Evolutionary conservation across 2,329 filamentous ascomycete genomes (phyloP).

Genomic region (Aspergillus hiratsukae): DNA sequence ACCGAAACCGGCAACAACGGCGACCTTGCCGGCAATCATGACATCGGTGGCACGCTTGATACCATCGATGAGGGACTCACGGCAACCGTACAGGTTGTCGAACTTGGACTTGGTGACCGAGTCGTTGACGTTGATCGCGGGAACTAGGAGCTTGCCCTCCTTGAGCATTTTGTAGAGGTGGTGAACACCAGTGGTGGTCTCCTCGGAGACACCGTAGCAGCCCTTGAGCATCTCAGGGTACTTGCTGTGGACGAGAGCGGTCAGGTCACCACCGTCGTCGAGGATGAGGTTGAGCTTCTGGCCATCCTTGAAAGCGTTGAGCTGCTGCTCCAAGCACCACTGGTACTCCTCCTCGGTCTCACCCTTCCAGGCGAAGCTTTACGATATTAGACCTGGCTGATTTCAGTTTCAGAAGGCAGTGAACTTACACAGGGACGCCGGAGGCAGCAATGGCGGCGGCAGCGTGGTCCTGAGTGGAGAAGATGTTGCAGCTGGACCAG

Average conservation of each 20-base stretch:
- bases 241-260: slow-evolving; percentile 92
- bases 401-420: slow-evolving; percentile 21
- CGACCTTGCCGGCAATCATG: slow-evolving; percentile 99
- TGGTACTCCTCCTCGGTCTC: slow-evolving; percentile 99
- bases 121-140: slow-evolving; percentile 99
- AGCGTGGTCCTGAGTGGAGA: slow-evolving; percentile 98
- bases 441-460: slow-evolving; percentile 93
- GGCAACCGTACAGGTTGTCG: slow-evolving; percentile 99
- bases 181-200: slow-evolving; percentile 99
- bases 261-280: slow-evolving; percentile 96
- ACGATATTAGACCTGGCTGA: no score
- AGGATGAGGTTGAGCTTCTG: slow-evolving; percentile 98
- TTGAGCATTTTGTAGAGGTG: slow-evolving; percentile 98
- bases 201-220: slow-evolving; percentile 98
- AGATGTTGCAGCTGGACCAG: slow-evolving; percentile 99
- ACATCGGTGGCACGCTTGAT: slow-evolving; percentile 99
- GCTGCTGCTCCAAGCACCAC: slow-evolving; percentile 99
- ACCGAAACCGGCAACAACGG: slow-evolving; percentile 95
- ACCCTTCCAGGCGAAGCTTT: slow-evolving; percentile 68
- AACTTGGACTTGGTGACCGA: slow-evolving; percentile 99
- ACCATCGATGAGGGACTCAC: slow-evolving; percentile 96
- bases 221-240: slow-evolving; percentile 97
- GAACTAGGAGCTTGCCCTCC: slow-evolving; percentile 81
- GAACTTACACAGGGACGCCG: slow-evolving; percentile 72
- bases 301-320: slow-evolving; percentile 91